Conservation (phyloP, 2,329 filamentous ascomycete species). For the Ophiosphaerella herpotricha region DNA sequence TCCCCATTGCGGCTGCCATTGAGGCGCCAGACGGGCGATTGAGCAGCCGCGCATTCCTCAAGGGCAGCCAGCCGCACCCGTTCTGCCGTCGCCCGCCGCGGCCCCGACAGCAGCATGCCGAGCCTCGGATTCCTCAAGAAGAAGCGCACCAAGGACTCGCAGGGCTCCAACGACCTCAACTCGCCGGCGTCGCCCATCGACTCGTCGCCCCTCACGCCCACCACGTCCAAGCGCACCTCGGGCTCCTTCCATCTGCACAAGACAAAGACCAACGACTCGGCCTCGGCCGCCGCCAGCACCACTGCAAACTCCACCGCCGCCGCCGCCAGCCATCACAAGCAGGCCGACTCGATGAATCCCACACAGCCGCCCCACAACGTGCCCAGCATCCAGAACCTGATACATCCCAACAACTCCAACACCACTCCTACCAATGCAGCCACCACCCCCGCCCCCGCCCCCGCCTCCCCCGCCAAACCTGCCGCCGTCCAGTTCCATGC, state of each 20-base stretch:
- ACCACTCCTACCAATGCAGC: conserved; percentile 24
- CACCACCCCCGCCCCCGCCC: too few relatives aligned
- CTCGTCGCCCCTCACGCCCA: conserved; percentile 46
- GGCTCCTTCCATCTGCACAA: conserved; percentile 36
- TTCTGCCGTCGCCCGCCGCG: conserved; percentile 3
- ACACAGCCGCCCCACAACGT: conserved; percentile 64
- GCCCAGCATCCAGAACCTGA: conserved; percentile 82
- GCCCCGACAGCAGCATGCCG: conserved; percentile 68
- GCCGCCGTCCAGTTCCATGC: conserved; percentile 45
- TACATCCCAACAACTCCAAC: conserved; percentile 62
- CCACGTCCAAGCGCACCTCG: conserved; percentile 39
- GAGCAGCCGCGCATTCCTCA: conserved; percentile 16
- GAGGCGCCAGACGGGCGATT: neutral
- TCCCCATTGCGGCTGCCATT: conserved; percentile 5
- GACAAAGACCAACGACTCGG: conserved; percentile 37
- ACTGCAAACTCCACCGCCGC: conserved; percentile 14
- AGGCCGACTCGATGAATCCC: conserved; percentile 49
- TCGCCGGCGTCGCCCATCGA: conserved; percentile 70
- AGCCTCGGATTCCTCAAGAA: conserved; percentile 96
- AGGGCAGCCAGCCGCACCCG: neutral
- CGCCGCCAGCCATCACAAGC: conserved; percentile 30
- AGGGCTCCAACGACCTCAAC: conserved; percentile 63
- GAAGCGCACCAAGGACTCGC: conserved; percentile 93
- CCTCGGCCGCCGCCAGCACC: conserved; percentile 13
- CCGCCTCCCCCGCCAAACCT: neutral